Base-by-base conservation (phyloP, 768 basidiomycete species). In the Brasilioporus rufonigricans region DNA sequence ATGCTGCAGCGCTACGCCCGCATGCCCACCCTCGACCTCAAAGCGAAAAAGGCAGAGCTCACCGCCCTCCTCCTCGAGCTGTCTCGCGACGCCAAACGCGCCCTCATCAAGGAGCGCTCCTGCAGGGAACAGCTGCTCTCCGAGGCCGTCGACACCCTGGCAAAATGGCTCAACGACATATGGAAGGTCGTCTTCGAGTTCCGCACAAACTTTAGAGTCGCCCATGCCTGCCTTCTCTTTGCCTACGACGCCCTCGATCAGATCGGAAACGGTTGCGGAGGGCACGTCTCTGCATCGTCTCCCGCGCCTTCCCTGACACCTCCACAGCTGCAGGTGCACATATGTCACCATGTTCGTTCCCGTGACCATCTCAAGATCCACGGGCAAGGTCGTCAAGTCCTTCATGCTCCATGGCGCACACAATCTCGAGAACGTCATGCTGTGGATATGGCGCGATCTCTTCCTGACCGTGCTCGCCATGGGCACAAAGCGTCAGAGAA, bases 401-500 rank as follows among this genome's bases (percentile, higher is more conserved):
- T 84, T 85, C 51, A 63, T 66, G 21, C 64, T 85, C 21, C 66
- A 67, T 4, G 84, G 84, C 4, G 77, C 77, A 1, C 74, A 76
- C 29, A 73, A 73, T 23, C 70, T 85, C 19, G 73, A 78, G 26
- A 70, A 68, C 14, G 72, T 79, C 38, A 55, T 81, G 7, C 66
- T 85, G 18, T 87, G 84, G 83, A 79, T 87, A 49, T 87, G 86
- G 86, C 77, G 86, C 7, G 87, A 88, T 56, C 73, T 87, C 19
- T 81, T 87, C 56, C 64, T 88, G 10, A 79, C 77, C 24, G 69
- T 87, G 66, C 75, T 82, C 9, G 76, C 77, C 0, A 69, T 61
- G 55, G 65, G 75, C 59, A 50, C 68, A 38, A 50, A 62, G 61
- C 55, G 65, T 43, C 59, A 68, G 33, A 60, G 58, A 49, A 62